A percentile compares a stretch with the other conserved stretches of the same genome.
These are phyloP conservation scores for Argentina anserina DNA, from an alignment of 306 rosid genomes.

Conservation along the genomic window DNA sequence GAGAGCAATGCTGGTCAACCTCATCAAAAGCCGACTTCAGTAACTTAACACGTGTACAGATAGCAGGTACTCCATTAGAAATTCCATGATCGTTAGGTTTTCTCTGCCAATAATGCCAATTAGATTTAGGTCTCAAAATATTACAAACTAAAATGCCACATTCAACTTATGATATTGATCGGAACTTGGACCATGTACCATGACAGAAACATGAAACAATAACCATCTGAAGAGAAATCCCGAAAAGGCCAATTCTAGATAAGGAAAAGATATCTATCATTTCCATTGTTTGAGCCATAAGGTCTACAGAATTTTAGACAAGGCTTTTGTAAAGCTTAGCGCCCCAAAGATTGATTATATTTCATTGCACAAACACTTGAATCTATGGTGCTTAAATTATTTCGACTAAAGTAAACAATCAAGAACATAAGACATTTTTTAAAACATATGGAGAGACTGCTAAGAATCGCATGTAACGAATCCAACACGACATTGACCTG, in stretches of 20 bases:
- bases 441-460: not conserved
- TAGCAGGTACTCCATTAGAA: conserved; percentile 36
- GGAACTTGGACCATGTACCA: not conserved
- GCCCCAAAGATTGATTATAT: not conserved
- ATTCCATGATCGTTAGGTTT: conserved; percentile 33
- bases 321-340: not conserved
- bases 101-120: conserved; percentile 34
- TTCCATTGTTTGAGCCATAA: not conserved
- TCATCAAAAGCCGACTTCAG: conserved; percentile 36
- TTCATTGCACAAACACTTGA: not conserved
- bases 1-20: conserved; percentile 40
- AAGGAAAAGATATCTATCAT: not conserved
- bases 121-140: conserved; percentile 2
- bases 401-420: not conserved
- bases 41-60: conserved; percentile 38
- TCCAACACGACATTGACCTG: conserved; percentile 1
- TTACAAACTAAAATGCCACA: not conserved
- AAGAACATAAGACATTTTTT: not conserved
- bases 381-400: not conserved
- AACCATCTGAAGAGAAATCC: not conserved
- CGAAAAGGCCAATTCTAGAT: not conserved
- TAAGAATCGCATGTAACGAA: not conserved
- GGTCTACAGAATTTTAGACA: not conserved
- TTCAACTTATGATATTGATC: not conserved
- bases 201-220: not conserved